A percentile compares a stretch with the other conserved stretches of the same genome.
Evolutionary conservation across 352 stramenopile genomes (phyloP).

Genomic region (Phytophthora tubulina): DNA sequence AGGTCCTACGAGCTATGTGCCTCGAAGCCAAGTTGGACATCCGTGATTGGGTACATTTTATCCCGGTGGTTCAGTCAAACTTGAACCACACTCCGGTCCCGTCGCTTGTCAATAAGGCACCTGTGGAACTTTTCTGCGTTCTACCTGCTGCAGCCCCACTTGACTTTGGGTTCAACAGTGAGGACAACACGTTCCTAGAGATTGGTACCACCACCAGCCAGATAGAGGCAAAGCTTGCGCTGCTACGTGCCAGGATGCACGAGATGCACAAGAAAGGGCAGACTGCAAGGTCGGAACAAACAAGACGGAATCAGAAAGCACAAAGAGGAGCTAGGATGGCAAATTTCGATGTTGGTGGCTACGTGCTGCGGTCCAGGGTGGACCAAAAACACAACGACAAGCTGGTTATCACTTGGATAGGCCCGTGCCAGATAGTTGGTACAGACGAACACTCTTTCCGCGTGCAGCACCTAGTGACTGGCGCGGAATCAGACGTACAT

Average conservation of each 20-base stretch:
- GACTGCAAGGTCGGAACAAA: conserved; percentile 13
- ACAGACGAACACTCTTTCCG: conserved; percentile 33
- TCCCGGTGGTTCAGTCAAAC: conserved; percentile 1
- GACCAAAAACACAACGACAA: conserved; percentile 43
- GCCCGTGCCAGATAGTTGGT: conserved; percentile 33
- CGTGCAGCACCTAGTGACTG: conserved; percentile 31
- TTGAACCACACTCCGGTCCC: neutral
- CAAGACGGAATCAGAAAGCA: conserved; percentile 17
- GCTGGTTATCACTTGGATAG: conserved; percentile 41
- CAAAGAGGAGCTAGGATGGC: conserved; percentile 9
- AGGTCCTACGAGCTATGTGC: conserved; percentile 22
- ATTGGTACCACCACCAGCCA: neutral
- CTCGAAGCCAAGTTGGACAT: conserved; percentile 20
- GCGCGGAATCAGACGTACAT: conserved; percentile 37
- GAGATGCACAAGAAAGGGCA: conserved; percentile 28
- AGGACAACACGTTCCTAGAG: neutral
- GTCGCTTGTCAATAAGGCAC: conserved; percentile 29
- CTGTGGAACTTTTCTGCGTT: conserved; percentile 38
- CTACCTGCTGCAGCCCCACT: neutral
- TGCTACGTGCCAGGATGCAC: neutral
- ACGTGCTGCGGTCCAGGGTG: conserved; percentile 38
- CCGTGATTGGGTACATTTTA: conserved; percentile 24
- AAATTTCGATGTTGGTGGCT: conserved; percentile 41
- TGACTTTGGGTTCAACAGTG: conserved; percentile 6
- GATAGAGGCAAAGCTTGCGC: neutral